These are phyloP conservation scores for Stephania yunnanensis DNA, from an alignment of 164 flowering plant genomes.

Conservation along the genomic window DNA sequence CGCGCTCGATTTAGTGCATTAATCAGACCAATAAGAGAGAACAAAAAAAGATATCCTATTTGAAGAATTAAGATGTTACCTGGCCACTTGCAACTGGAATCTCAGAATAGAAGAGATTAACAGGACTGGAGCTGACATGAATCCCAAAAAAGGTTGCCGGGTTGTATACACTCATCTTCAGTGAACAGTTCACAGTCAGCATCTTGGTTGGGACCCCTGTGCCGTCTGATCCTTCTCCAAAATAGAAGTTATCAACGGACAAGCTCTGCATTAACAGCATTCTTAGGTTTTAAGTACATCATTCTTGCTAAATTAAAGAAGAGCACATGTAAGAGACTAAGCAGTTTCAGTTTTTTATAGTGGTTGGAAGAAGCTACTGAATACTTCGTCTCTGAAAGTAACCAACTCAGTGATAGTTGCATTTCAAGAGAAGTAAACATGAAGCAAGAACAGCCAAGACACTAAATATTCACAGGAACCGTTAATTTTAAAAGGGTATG, in stretches of 20 bases:
- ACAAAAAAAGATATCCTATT: too few relatives aligned
- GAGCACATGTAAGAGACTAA: neutral
- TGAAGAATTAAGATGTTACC: conserved; percentile 28
- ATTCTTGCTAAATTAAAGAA: neutral
- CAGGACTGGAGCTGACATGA: conserved; percentile 69
- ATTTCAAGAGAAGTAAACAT: neutral
- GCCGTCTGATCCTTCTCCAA: conserved; percentile 67
- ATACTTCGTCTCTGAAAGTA: neutral
- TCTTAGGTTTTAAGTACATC: neutral
- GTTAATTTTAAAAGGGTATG: too few relatives aligned
- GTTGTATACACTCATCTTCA: conserved; percentile 66
- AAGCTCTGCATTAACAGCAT: conserved; percentile 53
- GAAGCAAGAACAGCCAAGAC: neutral
- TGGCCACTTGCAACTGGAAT: conserved; percentile 77
- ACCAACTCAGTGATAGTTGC: neutral
- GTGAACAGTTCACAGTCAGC: conserved; percentile 63
- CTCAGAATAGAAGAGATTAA: conserved; percentile 65
- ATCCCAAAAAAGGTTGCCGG: conserved; percentile 89
- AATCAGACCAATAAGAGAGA: too few relatives aligned
- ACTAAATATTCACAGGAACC: too few relatives aligned
- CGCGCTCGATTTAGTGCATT: too few relatives aligned
- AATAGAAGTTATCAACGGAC: conserved; percentile 45
- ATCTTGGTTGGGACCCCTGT: conserved; percentile 88
- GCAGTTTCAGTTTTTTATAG: neutral
- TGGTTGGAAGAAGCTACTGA: neutral